A percentile compares a stretch with the other conserved stretches of the same genome.
Conservation (phyloP, 257 asterid species). For the Solanum tacnaense region DNA sequence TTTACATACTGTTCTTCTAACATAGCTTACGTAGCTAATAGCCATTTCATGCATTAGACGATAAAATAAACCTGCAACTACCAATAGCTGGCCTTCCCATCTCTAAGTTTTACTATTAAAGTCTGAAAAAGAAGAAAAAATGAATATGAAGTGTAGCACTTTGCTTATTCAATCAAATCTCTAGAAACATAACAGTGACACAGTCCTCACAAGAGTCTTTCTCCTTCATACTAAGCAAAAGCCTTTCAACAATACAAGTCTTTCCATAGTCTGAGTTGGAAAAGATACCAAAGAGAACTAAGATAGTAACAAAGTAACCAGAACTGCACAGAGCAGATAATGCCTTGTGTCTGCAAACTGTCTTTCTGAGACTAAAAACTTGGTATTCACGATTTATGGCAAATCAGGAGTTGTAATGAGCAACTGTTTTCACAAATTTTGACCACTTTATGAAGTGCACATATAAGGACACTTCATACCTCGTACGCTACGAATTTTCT, state of each 20-base stretch:
- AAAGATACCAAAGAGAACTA: background rate
- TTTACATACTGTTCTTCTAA: background rate
- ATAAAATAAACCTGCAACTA: background rate
- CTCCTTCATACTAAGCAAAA: background rate
- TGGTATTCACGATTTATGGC: background rate
- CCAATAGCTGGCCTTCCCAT: background rate
- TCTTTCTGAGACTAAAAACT: background rate
- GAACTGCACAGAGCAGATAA: background rate
- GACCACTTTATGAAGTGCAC: background rate
- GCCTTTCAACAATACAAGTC: background rate
- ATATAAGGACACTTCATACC: conserved; percentile 34
- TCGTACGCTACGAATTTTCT: conserved; percentile 69
- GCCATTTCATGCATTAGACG: background rate
- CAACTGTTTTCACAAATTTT: background rate
- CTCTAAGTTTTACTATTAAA: background rate
- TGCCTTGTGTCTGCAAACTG: background rate
- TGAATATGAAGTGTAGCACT: background rate
- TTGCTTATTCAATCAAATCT: background rate
- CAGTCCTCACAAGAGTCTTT: background rate
- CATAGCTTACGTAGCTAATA: background rate
- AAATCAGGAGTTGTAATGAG: background rate
- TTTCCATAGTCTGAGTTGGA: background rate
- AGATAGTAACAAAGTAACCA: background rate
- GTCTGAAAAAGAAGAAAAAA: background rate
- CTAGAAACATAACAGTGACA: background rate